A percentile compares a stretch with the other conserved stretches of the same genome.
These are phyloP conservation scores for Aegilops umbellulata DNA, from an alignment of 176 grass and related monocot species.

Conservation along the genomic window DNA sequence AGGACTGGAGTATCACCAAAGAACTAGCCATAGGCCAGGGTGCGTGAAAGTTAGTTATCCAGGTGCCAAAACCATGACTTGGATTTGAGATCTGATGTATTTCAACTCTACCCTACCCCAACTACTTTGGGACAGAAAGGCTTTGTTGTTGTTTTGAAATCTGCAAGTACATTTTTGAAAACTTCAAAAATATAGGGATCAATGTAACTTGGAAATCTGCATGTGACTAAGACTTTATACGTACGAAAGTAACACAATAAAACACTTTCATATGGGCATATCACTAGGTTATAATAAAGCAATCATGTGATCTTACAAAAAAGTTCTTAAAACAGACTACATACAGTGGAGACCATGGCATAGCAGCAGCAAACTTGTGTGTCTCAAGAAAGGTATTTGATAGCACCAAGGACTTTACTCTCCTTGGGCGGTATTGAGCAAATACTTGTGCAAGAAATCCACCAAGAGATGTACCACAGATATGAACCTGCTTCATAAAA, in stretches of 20 bases:
- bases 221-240: not conserved
- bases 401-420: conserved; percentile 88
- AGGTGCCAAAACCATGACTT: too few species aligned
- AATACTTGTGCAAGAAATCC: conserved; percentile 97
- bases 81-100: too few species aligned
- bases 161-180: not conserved
- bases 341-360: conserved; percentile 98
- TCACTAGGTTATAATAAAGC: not conserved
- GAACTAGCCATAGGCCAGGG: too few species aligned
- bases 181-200: not conserved
- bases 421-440: conserved; percentile 80
- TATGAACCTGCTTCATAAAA: conserved; percentile 64
- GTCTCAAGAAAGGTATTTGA: conserved; percentile 98
- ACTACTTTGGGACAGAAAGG: too few species aligned
- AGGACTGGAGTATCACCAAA: too few species aligned
- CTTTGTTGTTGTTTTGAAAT: not conserved
- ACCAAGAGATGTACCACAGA: conserved; percentile 99
- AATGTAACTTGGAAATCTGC: not conserved
- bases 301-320: not conserved
- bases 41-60: too few species aligned
- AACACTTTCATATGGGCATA: not conserved
- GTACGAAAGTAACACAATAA: not conserved
- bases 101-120: too few species aligned
- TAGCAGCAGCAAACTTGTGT: conserved; percentile 83
- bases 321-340: conserved; percentile 26